These are phyloP conservation scores for Agapanthus africanus DNA, from an alignment of 106 monocot genomes.

Conservation along the genomic window DNA sequence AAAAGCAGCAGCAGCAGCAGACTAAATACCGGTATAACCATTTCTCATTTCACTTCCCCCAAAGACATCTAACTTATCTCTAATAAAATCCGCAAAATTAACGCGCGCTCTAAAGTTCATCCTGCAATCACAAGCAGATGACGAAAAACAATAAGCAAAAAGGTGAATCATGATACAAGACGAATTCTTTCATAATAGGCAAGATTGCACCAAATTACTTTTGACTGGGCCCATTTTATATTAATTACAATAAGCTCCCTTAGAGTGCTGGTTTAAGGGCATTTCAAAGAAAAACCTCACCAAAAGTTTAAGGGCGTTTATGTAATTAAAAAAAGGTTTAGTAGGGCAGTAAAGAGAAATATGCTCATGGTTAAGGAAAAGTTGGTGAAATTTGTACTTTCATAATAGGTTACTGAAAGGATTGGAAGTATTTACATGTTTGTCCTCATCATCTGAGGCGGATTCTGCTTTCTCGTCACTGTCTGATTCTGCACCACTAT, in stretches of 20 bases:
- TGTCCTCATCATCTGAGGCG: constrained; percentile 5
- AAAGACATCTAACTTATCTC: background rate
- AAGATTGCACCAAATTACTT: background rate
- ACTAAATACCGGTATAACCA: background rate
- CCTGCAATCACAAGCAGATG: constrained; percentile 8
- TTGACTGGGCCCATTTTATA: background rate
- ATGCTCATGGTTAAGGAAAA: background rate
- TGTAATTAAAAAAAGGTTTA: too few relatives aligned
- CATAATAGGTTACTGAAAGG: background rate
- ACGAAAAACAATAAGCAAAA: background rate
- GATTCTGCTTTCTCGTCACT: background rate
- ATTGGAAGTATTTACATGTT: constrained; percentile 13
- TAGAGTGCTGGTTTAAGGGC: background rate
- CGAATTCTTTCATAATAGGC: background rate
- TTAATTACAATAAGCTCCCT: background rate
- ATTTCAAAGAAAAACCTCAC: background rate
- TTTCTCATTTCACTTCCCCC: background rate
- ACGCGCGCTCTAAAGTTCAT: constrained; percentile 16
- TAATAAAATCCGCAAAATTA: constrained; percentile 1
- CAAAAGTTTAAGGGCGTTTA: too few relatives aligned
- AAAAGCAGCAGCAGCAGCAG: background rate
- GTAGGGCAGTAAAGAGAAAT: background rate
- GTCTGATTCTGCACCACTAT: background rate
- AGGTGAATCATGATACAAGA: background rate
- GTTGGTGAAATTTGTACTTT: background rate